phyloP scores from a whole-genome alignment of 805 yeast genomes.

The Hanseniaspora meyeri region DNA sequence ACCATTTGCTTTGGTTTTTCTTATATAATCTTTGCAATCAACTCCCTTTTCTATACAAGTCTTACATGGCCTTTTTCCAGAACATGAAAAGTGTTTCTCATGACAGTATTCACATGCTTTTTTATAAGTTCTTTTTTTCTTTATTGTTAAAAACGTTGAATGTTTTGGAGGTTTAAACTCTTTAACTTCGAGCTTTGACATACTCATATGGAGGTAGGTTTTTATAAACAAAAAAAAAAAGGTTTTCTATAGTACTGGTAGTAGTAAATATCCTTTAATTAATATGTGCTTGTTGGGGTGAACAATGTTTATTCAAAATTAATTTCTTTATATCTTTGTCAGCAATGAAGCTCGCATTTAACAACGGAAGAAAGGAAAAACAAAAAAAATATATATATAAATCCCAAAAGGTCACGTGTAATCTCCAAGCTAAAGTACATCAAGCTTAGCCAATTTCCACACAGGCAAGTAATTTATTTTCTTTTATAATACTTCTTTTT shows the following conservation, averaged over 20 bases:
- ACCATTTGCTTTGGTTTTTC: constrained; percentile 84
- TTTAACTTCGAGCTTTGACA: not conserved
- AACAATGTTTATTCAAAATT: too few relatives aligned
- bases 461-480: not conserved
- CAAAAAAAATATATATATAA: too few relatives aligned
- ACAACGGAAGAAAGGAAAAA: too few relatives aligned
- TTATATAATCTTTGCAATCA: constrained; percentile 52
- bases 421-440: too few relatives aligned
- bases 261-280: too few relatives aligned
- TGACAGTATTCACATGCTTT: constrained; percentile 90
- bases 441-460: not conserved
- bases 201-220: not conserved
- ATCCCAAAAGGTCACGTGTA: not conserved
- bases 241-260: too few relatives aligned
- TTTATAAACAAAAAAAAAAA: too few relatives aligned
- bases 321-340: too few relatives aligned
- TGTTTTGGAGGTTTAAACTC: not conserved
- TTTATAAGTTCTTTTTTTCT: constrained; percentile 50
- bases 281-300: too few relatives aligned
- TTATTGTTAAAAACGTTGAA: not conserved
- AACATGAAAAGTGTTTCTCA: constrained; percentile 85
- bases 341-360: too few relatives aligned
- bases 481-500: not conserved
- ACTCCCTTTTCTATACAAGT: constrained; percentile 65
- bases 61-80: constrained; percentile 65